Base-by-base conservation (phyloP, 2,329 filamentous ascomycete species). In the Arthroderma sp. region DNA sequence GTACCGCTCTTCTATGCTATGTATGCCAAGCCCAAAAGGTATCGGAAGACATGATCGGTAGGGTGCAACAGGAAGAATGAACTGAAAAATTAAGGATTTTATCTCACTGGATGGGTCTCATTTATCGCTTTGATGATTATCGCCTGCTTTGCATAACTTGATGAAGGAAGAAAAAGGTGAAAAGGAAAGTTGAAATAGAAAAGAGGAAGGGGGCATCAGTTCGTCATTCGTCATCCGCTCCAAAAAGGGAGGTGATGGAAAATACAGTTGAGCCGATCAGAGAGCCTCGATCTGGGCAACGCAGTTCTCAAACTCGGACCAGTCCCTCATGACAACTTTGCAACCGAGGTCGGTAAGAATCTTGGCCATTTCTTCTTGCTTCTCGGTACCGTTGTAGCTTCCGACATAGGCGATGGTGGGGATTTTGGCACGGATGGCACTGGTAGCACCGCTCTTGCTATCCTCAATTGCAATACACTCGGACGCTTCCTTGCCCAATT, bases 391-490 rank as follows among this genome's bases (percentile, higher is more conserved):
- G 34, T 70, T 65, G 64, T 89, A 91, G 46, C 82, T 82, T 33
- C 87, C 87, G 29, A 91, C 83, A 64, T 94, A 94, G 45, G 81
- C 87, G 55, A 94, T 79, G 50, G 83, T 79, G 50, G 78, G 81
- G 58, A 94, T 91, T 41, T 78, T 78, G 11, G 87, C 87, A 48
- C 83, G 75, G 57, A 80, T 78, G 47, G 80, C 82, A 52, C 83
- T 85, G 47, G 83, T 75, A 37, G 84, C 83, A 49, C 87, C 87
- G 54, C 81, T 86, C 74, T 84, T 85, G 72, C 80, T 85, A 70
- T 94, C 87, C 72, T 94, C 87, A 47, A 94, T 77, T 27, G 87
- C 83, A 30, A 94, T 73, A 52, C 76, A 80, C 71, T 93, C 81
- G 39, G 70, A 69, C 1, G 85, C 70, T 56, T 74, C 76, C 66